Percentiles rank a stretch among this genome's conserved stretches.
Evolutionary conservation across 2,329 filamentous ascomycete genomes (phyloP).

Genomic region (Aspergillus puulaauensis): DNA sequence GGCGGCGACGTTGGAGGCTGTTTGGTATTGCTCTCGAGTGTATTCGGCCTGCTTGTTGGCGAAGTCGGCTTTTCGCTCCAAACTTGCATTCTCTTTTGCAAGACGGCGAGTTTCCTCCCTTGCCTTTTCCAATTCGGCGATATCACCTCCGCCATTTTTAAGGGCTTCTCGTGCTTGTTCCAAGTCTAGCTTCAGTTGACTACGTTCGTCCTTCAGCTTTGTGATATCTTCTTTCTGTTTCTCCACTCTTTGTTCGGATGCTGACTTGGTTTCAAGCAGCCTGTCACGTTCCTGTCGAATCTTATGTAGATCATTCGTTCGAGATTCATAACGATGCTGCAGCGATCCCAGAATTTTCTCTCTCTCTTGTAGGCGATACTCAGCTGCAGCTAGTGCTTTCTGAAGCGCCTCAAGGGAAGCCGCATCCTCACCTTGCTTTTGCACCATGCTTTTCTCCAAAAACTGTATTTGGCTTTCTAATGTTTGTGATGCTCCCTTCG

Average conservation of each 20-base stretch:
- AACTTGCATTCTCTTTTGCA: slow-evolving; percentile 32
- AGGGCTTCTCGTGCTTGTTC: slow-evolving; percentile 39
- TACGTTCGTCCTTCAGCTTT: slow-evolving; percentile 43
- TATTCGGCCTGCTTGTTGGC: slow-evolving; percentile 47
- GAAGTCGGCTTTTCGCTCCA: slow-evolving; percentile 41
- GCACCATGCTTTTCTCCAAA: slow-evolving; percentile 29
- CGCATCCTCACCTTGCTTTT: slow-evolving; percentile 32
- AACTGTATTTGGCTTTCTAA: slow-evolving; percentile 28
- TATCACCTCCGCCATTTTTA: slow-evolving; percentile 39
- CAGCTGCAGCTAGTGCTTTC: slow-evolving; percentile 23
- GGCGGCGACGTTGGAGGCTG: slow-evolving; percentile 44
- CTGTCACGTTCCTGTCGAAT: slow-evolving; percentile 37
- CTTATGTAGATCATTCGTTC: slow-evolving; percentile 37
- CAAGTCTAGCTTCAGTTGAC: slow-evolving; percentile 38
- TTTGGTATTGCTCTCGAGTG: slow-evolving; percentile 48
- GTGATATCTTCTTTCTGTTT: slow-evolving; percentile 38
- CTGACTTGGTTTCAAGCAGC: slow-evolving; percentile 28
- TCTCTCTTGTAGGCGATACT: slow-evolving; percentile 31
- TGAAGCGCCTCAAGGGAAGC: slow-evolving; percentile 33
- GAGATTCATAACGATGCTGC: slow-evolving; percentile 47
- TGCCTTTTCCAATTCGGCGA: slow-evolving; percentile 42
- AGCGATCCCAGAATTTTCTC: slow-evolving; percentile 34
- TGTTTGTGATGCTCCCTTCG: slow-evolving; percentile 31
- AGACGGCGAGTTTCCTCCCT: slow-evolving; percentile 41
- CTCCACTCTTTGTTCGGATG: slow-evolving; percentile 32